These are phyloP conservation scores for Rhododendron mucronatum DNA, from an alignment of 148 eudicot genomes.

Conservation along the genomic window DNA sequence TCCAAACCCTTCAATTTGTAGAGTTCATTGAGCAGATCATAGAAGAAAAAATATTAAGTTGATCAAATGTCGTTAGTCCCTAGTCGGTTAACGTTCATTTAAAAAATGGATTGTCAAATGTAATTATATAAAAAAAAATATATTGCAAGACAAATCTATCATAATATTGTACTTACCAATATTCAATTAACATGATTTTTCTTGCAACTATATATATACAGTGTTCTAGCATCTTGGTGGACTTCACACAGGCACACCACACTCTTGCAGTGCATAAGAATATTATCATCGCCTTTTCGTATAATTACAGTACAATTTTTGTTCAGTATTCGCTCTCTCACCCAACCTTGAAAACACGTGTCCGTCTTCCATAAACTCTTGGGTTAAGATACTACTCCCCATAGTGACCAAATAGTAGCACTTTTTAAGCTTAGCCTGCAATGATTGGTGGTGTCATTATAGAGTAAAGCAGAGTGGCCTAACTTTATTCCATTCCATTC, in stretches of 20 bases:
- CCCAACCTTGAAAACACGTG: background rate
- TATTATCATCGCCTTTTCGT: background rate
- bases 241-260: too few species aligned
- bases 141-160: background rate
- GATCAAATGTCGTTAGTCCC: background rate
- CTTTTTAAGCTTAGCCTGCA: background rate
- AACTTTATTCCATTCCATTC: background rate
- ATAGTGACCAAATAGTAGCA: background rate
- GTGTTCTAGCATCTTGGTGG: background rate
- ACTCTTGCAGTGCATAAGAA: background rate
- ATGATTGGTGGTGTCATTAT: slow-evolving; percentile 4
- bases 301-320: background rate
- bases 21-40: background rate
- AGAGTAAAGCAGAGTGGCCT: slow-evolving; percentile 6
- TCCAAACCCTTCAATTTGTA: background rate
- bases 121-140: background rate
- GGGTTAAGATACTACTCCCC: background rate
- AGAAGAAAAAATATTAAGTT: background rate
- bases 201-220: background rate
- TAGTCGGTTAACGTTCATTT: background rate
- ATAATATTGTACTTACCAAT: background rate
- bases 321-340: background rate
- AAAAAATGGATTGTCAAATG: background rate
- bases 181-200: background rate
- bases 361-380: background rate